Base-by-base conservation (phyloP, 441 rosid genomes). In the Erodium trifolium region DNA sequence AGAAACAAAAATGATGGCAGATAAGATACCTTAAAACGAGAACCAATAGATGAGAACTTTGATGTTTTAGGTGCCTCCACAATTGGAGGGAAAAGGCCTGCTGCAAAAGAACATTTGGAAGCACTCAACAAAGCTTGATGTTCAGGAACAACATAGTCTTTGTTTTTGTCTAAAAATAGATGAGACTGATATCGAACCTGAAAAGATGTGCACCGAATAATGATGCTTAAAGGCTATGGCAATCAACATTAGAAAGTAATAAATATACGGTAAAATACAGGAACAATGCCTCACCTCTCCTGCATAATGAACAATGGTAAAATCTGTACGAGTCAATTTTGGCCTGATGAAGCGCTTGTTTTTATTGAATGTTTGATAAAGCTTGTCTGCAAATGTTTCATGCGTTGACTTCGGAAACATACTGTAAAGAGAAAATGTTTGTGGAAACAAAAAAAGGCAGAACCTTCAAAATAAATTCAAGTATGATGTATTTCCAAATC, bases 381-480 rank as follows among this genome's bases (percentile, higher is more conserved):
- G 91, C 87, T 89, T 95, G 70, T 92, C 88, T 0, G 99, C 71
- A 82, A 95, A 95, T 60, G 99, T 95, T 80, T 95, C 99, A 67
- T 95, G 98, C 5, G 99, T 95, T 53, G 99, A 90, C 84, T 92
- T 94, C n/a, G 99, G 99, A 79, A 95, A 95, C 99, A 92, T 95
- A 75, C 97, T 95, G 89, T 68, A 84, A 78, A 70, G 17, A 49
- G 14, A 47, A 67, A 65, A 59, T 16, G 23, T 62, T 62, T 31
- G 39, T 29, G 18, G 17, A 71, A 27, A 66, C 53, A 18, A 34
- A 27, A 67, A 34, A 29, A 67, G 45, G 68, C 47, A 55, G 31
- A 71, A 67, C 69, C 66, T 65, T 66, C 57, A n/a, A 51, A 49
- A 3, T 14, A n/a, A 43, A 65, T 63, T 68, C 8, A 27, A 68